Percentiles rank a stretch among this genome's conserved stretches.
Evolutionary conservation across 2,329 filamentous ascomycete genomes (phyloP).

Genomic region (Claviceps digitariae): DNA sequence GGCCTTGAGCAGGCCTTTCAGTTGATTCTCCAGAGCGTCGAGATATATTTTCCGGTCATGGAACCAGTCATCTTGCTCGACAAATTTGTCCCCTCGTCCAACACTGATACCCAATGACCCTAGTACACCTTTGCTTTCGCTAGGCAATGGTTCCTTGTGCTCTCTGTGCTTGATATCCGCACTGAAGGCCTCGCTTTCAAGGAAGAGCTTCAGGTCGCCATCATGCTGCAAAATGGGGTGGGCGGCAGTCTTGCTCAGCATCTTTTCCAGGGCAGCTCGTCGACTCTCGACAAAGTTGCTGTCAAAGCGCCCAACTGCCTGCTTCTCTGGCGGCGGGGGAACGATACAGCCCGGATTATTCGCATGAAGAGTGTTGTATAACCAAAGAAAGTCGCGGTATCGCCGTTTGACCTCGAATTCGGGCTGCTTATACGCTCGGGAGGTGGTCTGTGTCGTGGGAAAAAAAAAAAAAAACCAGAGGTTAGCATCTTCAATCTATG

Average conservation of each 20-base stretch:
- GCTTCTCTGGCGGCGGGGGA: conserved; percentile 92
- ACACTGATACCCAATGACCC: conserved; percentile 70
- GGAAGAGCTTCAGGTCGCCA: conserved; percentile 83
- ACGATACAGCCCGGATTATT: conserved; percentile 94
- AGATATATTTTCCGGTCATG: conserved; percentile 92
- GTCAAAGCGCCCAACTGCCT: conserved; percentile 91
- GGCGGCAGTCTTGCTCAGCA: conserved; percentile 89
- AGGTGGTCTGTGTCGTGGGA: conserved; percentile 56
- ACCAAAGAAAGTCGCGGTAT: conserved; percentile 95
- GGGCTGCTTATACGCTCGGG: conserved; percentile 84
- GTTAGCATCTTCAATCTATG: not conserved
- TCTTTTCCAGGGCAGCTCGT: conserved; percentile 83
- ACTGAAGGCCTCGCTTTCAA: conserved; percentile 93
- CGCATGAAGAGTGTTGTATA: conserved; percentile 85
- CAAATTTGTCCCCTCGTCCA: conserved; percentile 72
- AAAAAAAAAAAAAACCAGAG: not conserved
- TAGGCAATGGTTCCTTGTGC: conserved; percentile 69
- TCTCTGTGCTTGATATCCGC: conserved; percentile 97
- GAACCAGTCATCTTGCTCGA: conserved; percentile 99
- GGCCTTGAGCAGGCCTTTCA: conserved; percentile 80
- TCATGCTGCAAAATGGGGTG: conserved; percentile 90
- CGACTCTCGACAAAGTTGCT: conserved; percentile 91
- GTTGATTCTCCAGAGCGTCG: conserved; percentile 81
- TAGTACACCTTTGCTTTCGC: conserved; percentile 87
- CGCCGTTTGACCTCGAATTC: conserved; percentile 89